Evolutionary conservation across 352 stramenopile species (phyloP).

Genomic region (Globisporangium sylvaticum): DNA sequence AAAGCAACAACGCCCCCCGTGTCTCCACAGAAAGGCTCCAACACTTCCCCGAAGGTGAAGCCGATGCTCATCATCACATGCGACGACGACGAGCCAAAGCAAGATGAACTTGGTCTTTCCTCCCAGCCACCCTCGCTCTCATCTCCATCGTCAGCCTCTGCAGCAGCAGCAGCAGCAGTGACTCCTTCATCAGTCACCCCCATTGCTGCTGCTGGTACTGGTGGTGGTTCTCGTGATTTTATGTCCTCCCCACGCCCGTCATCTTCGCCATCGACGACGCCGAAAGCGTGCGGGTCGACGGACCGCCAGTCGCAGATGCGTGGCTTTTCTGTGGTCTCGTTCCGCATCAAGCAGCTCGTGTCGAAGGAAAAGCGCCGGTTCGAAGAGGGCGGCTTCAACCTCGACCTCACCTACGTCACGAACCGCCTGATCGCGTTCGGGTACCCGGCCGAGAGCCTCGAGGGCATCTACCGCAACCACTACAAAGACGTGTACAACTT

Average conservation of each 20-base stretch:
- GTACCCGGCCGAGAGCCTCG: conserved; percentile 85
- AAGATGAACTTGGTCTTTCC: neutral
- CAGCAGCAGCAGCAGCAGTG: neutral
- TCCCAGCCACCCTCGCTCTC: neutral
- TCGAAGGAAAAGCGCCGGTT: conserved; percentile 90
- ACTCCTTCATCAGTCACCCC: neutral
- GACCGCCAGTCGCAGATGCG: conserved; percentile 33
- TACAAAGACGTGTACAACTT: conserved; percentile 89
- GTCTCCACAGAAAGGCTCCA: conserved; percentile 11
- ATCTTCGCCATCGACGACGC: neutral
- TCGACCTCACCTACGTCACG: conserved; percentile 92
- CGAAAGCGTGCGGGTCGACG: conserved; percentile 11
- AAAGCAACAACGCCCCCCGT: neutral
- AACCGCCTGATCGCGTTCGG: conserved; percentile 84
- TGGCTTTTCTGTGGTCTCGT: conserved; percentile 38
- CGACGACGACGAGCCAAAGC: conserved; percentile 4
- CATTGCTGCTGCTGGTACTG: too few relatives aligned
- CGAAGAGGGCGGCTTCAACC: conserved; percentile 85
- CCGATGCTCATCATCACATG: conserved; percentile 14
- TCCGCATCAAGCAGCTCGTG: conserved; percentile 79
- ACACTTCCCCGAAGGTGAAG: conserved; percentile 19
- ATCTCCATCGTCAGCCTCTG: neutral
- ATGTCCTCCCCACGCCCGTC: neutral
- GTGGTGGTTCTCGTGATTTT: neutral
- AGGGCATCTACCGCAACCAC: conserved; percentile 89